Conservation (phyloP, 768 basidiomycete genomes). For the Hygrocybe punicea region DNA sequence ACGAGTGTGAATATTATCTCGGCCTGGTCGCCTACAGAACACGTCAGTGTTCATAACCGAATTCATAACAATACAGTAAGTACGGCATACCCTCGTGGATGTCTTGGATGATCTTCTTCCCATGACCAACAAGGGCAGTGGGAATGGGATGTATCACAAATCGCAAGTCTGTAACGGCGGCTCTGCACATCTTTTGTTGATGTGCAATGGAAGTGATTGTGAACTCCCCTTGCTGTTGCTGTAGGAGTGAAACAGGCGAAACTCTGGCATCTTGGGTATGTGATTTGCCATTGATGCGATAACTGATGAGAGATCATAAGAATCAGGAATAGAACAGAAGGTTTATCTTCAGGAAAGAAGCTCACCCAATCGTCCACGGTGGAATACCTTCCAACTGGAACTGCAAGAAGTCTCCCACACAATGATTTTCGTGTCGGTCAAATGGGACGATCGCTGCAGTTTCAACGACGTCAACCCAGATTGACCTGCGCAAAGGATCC, state of each 20-base stretch:
- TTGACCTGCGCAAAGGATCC: slow-evolving; percentile 55
- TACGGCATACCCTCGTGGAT: slow-evolving; percentile 75
- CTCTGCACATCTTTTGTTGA: slow-evolving; percentile 89
- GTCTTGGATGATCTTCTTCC: slow-evolving; percentile 75
- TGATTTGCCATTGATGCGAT: slow-evolving; percentile 73
- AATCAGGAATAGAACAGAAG: not conserved
- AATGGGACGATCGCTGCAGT: slow-evolving; percentile 89
- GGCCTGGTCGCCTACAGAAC: slow-evolving; percentile 74
- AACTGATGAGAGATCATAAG: slow-evolving; percentile 43
- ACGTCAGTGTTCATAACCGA: slow-evolving; percentile 1
- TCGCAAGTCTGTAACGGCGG: slow-evolving; percentile 68
- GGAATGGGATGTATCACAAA: slow-evolving; percentile 80
- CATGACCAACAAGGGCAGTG: slow-evolving; percentile 84
- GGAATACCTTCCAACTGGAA: slow-evolving; percentile 93
- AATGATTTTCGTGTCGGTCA: slow-evolving; percentile 74
- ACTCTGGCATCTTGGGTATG: slow-evolving; percentile 70
- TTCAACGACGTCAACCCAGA: slow-evolving; percentile 94
- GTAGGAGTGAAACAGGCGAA: slow-evolving; percentile 82
- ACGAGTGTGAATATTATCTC: slow-evolving; percentile 87
- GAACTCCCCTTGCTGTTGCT: slow-evolving; percentile 81
- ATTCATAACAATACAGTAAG: not conserved
- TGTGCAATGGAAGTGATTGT: slow-evolving; percentile 85
- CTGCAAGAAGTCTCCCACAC: slow-evolving; percentile 84
- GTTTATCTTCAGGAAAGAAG: slow-evolving; percentile 8
- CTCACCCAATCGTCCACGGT: slow-evolving; percentile 86